Evolutionary conservation across 2,329 filamentous ascomycete species (phyloP).

Genomic region (Aspergillus bombycis): DNA sequence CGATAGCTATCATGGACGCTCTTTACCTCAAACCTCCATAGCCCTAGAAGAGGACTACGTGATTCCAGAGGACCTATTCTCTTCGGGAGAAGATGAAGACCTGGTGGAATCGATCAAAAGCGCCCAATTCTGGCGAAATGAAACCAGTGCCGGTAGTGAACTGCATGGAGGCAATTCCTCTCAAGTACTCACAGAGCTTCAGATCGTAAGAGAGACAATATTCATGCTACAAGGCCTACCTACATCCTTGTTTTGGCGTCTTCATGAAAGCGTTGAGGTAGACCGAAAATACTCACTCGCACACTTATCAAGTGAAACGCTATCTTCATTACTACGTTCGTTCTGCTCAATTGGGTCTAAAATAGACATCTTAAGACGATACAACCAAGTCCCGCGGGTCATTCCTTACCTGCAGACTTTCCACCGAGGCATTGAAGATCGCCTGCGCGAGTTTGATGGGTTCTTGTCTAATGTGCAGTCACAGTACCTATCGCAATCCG

Average conservation of each 20-base stretch:
- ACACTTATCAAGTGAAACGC: constrained; percentile 36
- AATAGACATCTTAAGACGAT: constrained; percentile 54
- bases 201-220: constrained; percentile 74
- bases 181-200: constrained; percentile 66
- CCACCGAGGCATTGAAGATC: constrained; percentile 62
- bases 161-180: constrained; percentile 24
- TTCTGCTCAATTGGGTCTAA: constrained; percentile 54
- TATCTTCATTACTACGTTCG: constrained; percentile 40
- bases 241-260: constrained; percentile 68
- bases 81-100: constrained; percentile 33
- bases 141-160: constrained; percentile 21
- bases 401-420: constrained; percentile 72
- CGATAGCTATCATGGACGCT: constrained; percentile 32
- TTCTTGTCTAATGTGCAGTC: constrained; percentile 63
- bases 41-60: constrained; percentile 36
- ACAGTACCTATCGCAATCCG: constrained; percentile 58
- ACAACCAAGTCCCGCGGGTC: constrained; percentile 49
- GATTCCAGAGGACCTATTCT: constrained; percentile 38
- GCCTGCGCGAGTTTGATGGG: constrained; percentile 62
- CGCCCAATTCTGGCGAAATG: constrained; percentile 53
- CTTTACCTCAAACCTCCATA: constrained; percentile 30
- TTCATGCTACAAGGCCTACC: constrained; percentile 83
- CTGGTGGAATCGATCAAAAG: constrained; percentile 45
- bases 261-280: constrained; percentile 38
- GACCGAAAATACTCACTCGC: constrained; percentile 41